A percentile compares a stretch with the other conserved stretches of the same genome.
These are phyloP conservation scores for Eimeria nieschulzi DNA, from an alignment of 169 alveolate genomes.

Conservation along the genomic window DNA sequence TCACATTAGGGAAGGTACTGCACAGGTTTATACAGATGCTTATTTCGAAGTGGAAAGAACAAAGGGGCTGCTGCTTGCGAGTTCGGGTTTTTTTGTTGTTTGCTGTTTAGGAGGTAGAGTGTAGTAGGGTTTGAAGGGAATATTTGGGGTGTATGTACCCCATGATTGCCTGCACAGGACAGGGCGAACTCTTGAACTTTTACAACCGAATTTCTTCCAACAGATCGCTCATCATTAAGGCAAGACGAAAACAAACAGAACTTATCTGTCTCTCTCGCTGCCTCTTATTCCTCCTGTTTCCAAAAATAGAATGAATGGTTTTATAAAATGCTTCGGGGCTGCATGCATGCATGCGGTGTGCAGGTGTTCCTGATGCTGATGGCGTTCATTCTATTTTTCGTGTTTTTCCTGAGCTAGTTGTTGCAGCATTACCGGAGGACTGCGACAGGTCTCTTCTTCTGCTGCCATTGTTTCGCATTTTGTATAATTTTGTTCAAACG, in stretches of 20 bases:
- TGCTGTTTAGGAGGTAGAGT: not conserved
- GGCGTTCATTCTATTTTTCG: conserved; percentile 75
- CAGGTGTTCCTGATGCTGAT: conserved; percentile 73
- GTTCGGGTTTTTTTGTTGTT: not conserved
- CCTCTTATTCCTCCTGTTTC: not conserved
- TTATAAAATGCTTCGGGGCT: too few species aligned
- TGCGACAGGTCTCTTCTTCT: too few species aligned
- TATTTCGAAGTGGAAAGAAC: not conserved
- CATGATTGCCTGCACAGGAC: conserved; percentile 73
- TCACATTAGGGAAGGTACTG: conserved; percentile 48
- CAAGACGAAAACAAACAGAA: not conserved
- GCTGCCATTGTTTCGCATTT: too few species aligned
- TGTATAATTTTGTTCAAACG: too few species aligned
- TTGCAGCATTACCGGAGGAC: not conserved
- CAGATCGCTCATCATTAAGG: conserved; percentile 76
- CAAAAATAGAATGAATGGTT: not conserved
- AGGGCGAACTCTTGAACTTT: conserved; percentile 76
- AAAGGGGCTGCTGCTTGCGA: not conserved
- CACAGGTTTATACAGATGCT: not conserved
- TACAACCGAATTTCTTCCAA: conserved; percentile 76
- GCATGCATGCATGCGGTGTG: not conserved
- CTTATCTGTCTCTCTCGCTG: not conserved
- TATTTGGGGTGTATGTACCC: not conserved
- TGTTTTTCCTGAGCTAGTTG: conserved; percentile 43
- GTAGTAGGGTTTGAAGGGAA: not conserved